phyloP scores from a whole-genome alignment of 2,329 filamentous ascomycete genomes.

The Allantophomopsis lycopodina region DNA sequence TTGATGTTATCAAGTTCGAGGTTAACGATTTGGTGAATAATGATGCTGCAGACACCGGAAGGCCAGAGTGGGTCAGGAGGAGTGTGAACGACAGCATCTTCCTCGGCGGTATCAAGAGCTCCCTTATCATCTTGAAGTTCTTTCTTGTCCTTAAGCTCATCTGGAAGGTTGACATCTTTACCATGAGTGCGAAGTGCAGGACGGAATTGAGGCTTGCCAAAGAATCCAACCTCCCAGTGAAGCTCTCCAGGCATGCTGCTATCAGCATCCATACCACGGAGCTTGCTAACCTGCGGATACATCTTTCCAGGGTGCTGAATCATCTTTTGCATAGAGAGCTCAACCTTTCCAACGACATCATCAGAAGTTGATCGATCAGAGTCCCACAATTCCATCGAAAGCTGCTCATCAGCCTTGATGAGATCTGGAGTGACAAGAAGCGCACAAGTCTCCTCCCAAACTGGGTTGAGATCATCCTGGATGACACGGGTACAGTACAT shows the following conservation, averaged over 20 bases:
- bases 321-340: conserved; percentile 86
- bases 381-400: conserved; percentile 93
- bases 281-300: conserved; percentile 76
- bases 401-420: conserved; percentile 84
- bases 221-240: conserved; percentile 94
- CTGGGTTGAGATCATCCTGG: conserved; percentile 82
- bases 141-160: conserved; percentile 57
- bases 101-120: conserved; percentile 53
- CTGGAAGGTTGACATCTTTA: conserved; percentile 64
- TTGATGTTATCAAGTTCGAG: conserved; percentile 86
- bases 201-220: conserved; percentile 80
- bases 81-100: conserved; percentile 78
- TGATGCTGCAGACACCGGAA: conserved; percentile 71
- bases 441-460: conserved; percentile 81
- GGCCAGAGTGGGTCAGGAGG: conserved; percentile 96
- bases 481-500: conserved; percentile 97
- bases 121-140: conserved; percentile 85
- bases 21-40: conserved; percentile 92
- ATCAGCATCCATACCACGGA: conserved; percentile 70
- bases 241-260: conserved; percentile 86
- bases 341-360: conserved; percentile 89
- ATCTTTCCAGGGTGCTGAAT: conserved; percentile 89
- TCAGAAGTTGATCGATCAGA: conserved; percentile 86
- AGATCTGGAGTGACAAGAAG: conserved; percentile 78
- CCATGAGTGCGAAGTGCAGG: conserved; percentile 76